phyloP scores from a whole-genome alignment of 1,284 basidiomycete species.

The Neolentinus lepideus region DNA sequence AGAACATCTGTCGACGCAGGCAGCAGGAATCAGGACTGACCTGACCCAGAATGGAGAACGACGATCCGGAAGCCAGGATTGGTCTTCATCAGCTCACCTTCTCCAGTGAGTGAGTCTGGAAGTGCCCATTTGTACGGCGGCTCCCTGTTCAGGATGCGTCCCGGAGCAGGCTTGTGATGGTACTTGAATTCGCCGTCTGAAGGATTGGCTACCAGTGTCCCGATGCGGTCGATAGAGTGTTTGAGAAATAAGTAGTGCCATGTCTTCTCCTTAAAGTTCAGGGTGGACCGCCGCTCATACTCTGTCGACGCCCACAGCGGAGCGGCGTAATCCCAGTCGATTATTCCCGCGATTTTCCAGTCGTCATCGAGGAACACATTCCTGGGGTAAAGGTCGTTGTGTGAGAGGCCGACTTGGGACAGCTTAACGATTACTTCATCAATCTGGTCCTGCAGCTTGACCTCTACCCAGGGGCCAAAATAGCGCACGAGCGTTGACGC shows the following conservation, averaged over 20 bases:
- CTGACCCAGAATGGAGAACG: background rate
- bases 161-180: background rate
- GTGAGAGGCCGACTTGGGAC: background rate
- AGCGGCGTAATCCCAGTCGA: slow-evolving; percentile 2
- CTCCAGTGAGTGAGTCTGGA: background rate
- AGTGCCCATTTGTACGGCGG: slow-evolving; percentile 1
- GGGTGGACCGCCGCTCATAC: background rate
- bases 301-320: background rate
- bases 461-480: background rate
- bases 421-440: slow-evolving; percentile 1
- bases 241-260: slow-evolving; percentile 1
- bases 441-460: background rate
- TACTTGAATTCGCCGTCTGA: background rate
- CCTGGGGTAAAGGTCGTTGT: slow-evolving; percentile 1
- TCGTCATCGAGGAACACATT: background rate
- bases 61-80: slow-evolving; percentile 1
- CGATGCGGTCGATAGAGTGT: background rate
- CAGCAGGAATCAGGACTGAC: background rate
- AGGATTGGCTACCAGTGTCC: background rate
- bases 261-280: slow-evolving; percentile 1
- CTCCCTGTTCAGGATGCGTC: background rate
- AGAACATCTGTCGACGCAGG: background rate
- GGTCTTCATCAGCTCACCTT: background rate
- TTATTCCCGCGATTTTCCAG: background rate
- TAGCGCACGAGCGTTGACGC: slow-evolving; percentile 1